Percentiles rank a stretch among this genome's conserved stretches.
Conservation (phyloP, 2,329 filamentous ascomycete genomes). For the Fusarium tanahbumbuense region DNA sequence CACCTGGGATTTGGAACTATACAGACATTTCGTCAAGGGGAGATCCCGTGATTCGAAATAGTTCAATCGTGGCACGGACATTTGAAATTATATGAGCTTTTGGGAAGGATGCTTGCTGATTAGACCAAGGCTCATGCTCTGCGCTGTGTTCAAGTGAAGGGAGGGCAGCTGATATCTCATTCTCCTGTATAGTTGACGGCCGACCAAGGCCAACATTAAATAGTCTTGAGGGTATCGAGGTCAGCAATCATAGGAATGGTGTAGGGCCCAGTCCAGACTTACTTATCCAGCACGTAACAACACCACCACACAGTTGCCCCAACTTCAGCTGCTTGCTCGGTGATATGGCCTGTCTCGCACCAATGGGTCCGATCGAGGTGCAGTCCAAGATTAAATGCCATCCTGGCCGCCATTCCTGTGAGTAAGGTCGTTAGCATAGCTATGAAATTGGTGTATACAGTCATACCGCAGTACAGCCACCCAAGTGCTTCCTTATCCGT, state of each 20-base stretch:
- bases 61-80: not conserved
- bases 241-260: not conserved
- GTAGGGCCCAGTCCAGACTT: not conserved
- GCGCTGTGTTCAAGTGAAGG: not conserved
- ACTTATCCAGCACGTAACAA: conserved; percentile 1
- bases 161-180: not conserved
- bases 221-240: not conserved
- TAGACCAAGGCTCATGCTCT: not conserved
- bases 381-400: not conserved
- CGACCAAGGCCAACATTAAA: not conserved
- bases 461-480: conserved; percentile 2
- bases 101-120: not conserved
- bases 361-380: not conserved
- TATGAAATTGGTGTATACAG: accelerated
- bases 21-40: not conserved
- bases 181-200: not conserved
- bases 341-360: not conserved
- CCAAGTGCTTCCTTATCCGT: conserved; percentile 3
- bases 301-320: not conserved
- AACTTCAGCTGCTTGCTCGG: not conserved
- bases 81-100: not conserved
- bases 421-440: not conserved
- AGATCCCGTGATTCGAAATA: not conserved
- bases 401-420: not conserved
- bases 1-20: accelerated